Conservation (phyloP, 2,329 filamentous ascomycete species). For the Ophioceras dolichostomum region DNA sequence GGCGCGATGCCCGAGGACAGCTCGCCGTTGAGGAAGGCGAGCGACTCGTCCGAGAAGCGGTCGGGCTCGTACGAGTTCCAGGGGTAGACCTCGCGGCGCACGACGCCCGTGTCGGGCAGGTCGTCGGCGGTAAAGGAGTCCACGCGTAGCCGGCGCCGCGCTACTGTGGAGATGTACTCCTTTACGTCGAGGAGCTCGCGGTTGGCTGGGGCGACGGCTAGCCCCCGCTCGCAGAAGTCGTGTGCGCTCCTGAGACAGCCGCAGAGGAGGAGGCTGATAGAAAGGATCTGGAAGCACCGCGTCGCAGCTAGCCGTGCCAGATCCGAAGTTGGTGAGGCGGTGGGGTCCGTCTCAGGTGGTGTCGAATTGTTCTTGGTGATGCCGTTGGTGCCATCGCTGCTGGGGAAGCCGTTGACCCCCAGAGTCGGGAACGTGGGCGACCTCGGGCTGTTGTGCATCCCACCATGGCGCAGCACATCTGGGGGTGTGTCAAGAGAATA, state of each 20-base stretch:
- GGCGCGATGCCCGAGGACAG: slow-evolving; percentile 55
- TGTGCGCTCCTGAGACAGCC: slow-evolving; percentile 58
- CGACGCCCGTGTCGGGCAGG: slow-evolving; percentile 57
- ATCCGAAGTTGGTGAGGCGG: slow-evolving; percentile 11
- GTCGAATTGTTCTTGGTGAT: neutral
- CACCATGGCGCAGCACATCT: slow-evolving; percentile 31
- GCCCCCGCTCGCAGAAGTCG: slow-evolving; percentile 51
- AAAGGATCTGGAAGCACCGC: slow-evolving; percentile 46
- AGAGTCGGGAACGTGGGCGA: slow-evolving; percentile 19
- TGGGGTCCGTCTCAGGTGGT: neutral
- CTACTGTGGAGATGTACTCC: slow-evolving; percentile 40
- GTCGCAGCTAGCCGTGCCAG: slow-evolving; percentile 40
- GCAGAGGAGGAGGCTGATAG: slow-evolving; percentile 46
- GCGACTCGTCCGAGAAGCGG: slow-evolving; percentile 54
- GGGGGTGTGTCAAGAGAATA: slow-evolving; percentile 23
- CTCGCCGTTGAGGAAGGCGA: slow-evolving; percentile 59
- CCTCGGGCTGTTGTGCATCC: slow-evolving; percentile 13
- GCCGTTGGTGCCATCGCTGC: slow-evolving; percentile 7
- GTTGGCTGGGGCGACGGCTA: slow-evolving; percentile 41
- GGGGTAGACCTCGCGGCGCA: slow-evolving; percentile 58
- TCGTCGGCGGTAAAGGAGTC: slow-evolving; percentile 35
- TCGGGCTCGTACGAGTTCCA: slow-evolving; percentile 60
- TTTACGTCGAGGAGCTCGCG: slow-evolving; percentile 40
- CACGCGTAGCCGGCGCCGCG: slow-evolving; percentile 32
- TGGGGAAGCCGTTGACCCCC: slow-evolving; percentile 19